phyloP scores from a whole-genome alignment of 2,329 filamentous ascomycete species.

The Orbilia ellipsospora region DNA sequence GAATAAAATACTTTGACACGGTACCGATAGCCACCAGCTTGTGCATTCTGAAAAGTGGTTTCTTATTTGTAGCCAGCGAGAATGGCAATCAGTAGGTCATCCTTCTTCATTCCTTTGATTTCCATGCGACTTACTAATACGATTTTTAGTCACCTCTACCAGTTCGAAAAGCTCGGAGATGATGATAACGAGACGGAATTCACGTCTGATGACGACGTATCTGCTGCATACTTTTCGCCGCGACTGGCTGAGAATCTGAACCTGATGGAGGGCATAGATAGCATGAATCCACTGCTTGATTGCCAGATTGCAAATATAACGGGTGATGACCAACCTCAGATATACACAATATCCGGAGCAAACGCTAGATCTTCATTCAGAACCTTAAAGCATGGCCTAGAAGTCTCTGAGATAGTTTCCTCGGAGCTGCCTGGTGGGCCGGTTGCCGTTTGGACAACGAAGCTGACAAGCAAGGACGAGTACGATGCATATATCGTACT shows the following conservation, averaged over 20 bases:
- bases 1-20: slow-evolving; percentile 98
- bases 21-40: slow-evolving; percentile 87
- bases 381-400: slow-evolving; percentile 89
- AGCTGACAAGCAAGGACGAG: slow-evolving; percentile 80
- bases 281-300: slow-evolving; percentile 90
- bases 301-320: slow-evolving; percentile 92
- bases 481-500: slow-evolving; percentile 97
- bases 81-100: slow-evolving; percentile 78
- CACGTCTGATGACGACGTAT: slow-evolving; percentile 79
- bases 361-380: slow-evolving; percentile 90
- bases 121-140: slow-evolving; percentile 3
- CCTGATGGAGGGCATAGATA: slow-evolving; percentile 83
- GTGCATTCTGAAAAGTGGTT: slow-evolving; percentile 94
- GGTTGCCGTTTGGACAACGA: slow-evolving; percentile 94
- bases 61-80: slow-evolving; percentile 90
- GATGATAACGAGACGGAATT: slow-evolving; percentile 92
- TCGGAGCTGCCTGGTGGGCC: slow-evolving; percentile 90
- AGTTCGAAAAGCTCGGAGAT: slow-evolving; percentile 96
- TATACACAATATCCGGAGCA: slow-evolving; percentile 90
- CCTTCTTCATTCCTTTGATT: background rate
- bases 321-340: slow-evolving; percentile 93
- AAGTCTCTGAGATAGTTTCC: slow-evolving; percentile 95
- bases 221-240: slow-evolving; percentile 86
- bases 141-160: slow-evolving; percentile 76
- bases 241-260: slow-evolving; percentile 82